Evolutionary conservation across 768 basidiomycete species (phyloP), one percentile per base, ranked within the genome.

Genomic region (Termitomyces sp.): DNA sequence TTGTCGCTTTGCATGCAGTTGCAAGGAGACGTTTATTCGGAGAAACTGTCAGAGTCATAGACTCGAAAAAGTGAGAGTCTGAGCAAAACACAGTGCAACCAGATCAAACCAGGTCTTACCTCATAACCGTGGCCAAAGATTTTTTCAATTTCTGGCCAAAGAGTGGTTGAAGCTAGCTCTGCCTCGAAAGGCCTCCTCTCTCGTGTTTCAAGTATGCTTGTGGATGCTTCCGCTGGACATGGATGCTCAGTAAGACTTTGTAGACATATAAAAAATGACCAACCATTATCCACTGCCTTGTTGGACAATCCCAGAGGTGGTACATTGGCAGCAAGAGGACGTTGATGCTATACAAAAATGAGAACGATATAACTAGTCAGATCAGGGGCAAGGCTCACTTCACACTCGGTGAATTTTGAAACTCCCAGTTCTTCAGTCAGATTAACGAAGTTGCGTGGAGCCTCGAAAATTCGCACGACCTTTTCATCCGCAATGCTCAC

Each of bases 61-160:
- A 88, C 92, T 96, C 14, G 47, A 21, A 19, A 5, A 45, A 41
- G 30, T 44, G 46, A 30, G 32, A 51, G 60, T 15, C 44, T 34
- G 40, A 15, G 52, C 26, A 48, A 37, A 14, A 32, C 45, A 41
- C 28, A 58, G 22, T 28, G 19, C 42, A 26, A 38, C 14, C 17
- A 28, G 34, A 35, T 34, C 7, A 5, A 56, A 40, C 10, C 19
- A n/a, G 45, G 17, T 44, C 71, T 50, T 57, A 88, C 93, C 81
- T 99, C 97, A 63, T 98, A 98, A 41, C 96, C 94, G 69, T 98
- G 97, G 5, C 96, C 97, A 67, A 97, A 99, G 0, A 99, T 77
- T 68, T 99, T 99, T 64, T 98, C 97, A 1, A 84, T 75, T 72
- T 99, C 97, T 0, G 96, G 97, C 97, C 97, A 99, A 0, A 98